These are phyloP conservation scores for Meyerozyma smithsonii DNA, from an alignment of 1,139 yeast species.

Conservation along the genomic window DNA sequence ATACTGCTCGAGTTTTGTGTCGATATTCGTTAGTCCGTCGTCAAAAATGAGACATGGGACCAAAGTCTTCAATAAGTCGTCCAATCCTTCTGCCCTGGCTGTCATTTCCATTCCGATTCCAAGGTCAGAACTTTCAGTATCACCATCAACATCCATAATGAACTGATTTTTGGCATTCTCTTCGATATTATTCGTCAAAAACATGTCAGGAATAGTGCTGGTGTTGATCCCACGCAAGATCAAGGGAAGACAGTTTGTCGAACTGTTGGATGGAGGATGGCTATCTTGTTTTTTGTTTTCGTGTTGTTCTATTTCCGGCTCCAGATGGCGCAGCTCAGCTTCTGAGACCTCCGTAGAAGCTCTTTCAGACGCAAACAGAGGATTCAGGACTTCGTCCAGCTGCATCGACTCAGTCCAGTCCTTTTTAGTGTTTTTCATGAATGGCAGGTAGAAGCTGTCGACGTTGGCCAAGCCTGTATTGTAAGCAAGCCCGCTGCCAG, in stretches of 20 bases:
- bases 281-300: background rate
- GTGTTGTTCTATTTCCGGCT: background rate
- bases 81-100: constrained; percentile 24
- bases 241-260: constrained; percentile 58
- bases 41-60: constrained; percentile 36
- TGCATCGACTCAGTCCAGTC: background rate
- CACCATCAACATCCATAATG: constrained; percentile 34
- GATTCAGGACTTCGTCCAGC: background rate
- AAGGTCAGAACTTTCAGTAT: constrained; percentile 31
- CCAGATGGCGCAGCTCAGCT: background rate
- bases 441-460: constrained; percentile 2
- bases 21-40: constrained; percentile 23
- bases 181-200: constrained; percentile 34
- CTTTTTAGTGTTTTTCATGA: background rate
- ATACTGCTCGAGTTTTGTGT: constrained; percentile 9
- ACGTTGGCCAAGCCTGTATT: constrained; percentile 1
- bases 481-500: background rate
- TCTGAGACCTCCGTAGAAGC: background rate
- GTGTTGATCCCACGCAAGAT: constrained; percentile 58
- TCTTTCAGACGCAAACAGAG: background rate
- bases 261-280: constrained; percentile 19
- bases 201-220: constrained; percentile 51
- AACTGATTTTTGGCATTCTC: constrained; percentile 18
- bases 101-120: constrained; percentile 27
- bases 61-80: constrained; percentile 31